phyloP scores from a whole-genome alignment of 176 grass and related monocot species.

The Aechmea fasciata region DNA sequence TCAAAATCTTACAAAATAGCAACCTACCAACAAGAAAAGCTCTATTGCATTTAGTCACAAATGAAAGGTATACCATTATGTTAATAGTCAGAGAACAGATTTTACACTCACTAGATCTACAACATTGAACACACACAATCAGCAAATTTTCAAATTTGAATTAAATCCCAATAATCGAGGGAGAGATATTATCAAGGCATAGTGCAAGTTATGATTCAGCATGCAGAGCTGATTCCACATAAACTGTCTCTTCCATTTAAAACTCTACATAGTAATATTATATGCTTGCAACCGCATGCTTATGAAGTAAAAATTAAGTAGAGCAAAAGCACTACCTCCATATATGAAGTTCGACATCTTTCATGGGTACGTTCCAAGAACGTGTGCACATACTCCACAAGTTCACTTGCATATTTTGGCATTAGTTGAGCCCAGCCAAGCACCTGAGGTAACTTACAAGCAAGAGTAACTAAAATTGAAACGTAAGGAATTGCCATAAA shows the following conservation, averaged over 20 bases:
- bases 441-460: slow-evolving; percentile 43
- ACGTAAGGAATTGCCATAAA: slow-evolving; percentile 8
- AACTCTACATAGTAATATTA: no score
- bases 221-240: no score
- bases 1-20: neutral
- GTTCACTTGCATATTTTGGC: slow-evolving; percentile 90
- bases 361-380: slow-evolving; percentile 95
- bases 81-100: neutral
- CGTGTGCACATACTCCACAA: slow-evolving; percentile 87
- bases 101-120: neutral
- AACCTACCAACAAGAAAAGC: neutral
- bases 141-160: neutral
- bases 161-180: no score
- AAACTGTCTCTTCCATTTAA: no score
- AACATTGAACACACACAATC: neutral
- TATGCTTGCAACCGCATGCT: no score
- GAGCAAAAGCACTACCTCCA: slow-evolving; percentile 49
- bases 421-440: slow-evolving; percentile 87
- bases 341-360: slow-evolving; percentile 91
- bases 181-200: no score
- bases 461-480: slow-evolving; percentile 26
- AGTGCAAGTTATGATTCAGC: no score
- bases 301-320: neutral
- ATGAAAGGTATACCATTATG: neutral
- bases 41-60: neutral